Evolutionary conservation across 108 stramenopile species (phyloP), one percentile per base, ranked within the genome.

Genomic region (Conticribra weissflogii): DNA sequence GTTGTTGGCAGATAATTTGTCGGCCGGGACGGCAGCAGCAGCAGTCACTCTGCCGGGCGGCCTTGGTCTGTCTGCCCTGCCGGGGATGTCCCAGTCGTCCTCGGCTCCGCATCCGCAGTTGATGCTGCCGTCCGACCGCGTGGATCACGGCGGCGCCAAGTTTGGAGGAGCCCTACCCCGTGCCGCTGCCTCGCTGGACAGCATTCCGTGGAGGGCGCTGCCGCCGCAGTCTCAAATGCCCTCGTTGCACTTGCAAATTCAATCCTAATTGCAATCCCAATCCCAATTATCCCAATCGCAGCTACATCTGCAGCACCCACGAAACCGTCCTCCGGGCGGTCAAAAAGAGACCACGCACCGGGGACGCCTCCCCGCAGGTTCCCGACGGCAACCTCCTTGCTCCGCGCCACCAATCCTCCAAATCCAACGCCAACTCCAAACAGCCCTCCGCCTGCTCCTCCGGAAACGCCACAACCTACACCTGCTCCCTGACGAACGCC

Each of bases 301-400:
- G 63, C 22, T 49, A 50, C 48, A 19, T 41, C 36, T 12, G 36
- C 36, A 12, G 12, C 12, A 5, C 8, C 36, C 36, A 5, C 5
- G n/a, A n/a, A n/a, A 12, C 8, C 5, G 5, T 5, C 12, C 36
- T 41, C 36, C 36, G 36, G 36, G 36, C 56, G 41, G 50, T 46
- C 68, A 75, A 75, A 46, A 77, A 69, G 53, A 68, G 76, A 51
- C 76, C 76, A 3, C 76, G 76, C 12, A 41, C 36, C 36, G n/a
- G n/a, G n/a, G n/a, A n/a, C n/a, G n/a, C n/a, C n/a, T n/a, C n/a
- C n/a, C n/a, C n/a, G n/a, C n/a, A n/a, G n/a, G n/a, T n/a, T n/a
- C n/a, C n/a, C n/a, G n/a, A n/a, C n/a, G n/a, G n/a, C n/a, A n/a
- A n/a, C n/a, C n/a, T n/a, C n/a, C n/a, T n/a, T n/a, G n/a, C n/a